Evolutionary conservation across 2,329 filamentous ascomycete species (phyloP).

Genomic region (Rasamsonia emersonii): DNA sequence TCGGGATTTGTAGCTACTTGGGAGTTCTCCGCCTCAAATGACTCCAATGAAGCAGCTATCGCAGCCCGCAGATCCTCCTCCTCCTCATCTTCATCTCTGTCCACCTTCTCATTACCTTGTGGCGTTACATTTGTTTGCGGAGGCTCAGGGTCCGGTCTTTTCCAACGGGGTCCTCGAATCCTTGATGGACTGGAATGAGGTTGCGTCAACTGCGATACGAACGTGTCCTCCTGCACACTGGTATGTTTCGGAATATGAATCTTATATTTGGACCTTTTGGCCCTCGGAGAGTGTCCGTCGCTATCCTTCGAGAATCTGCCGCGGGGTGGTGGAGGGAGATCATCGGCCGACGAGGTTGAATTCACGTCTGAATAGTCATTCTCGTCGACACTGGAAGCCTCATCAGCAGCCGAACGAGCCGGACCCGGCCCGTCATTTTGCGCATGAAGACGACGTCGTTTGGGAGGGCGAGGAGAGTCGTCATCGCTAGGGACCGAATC

Average conservation of each 20-base stretch:
- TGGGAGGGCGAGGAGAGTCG: slow-evolving; percentile 19
- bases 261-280: slow-evolving; percentile 25
- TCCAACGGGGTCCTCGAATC: slow-evolving; percentile 45
- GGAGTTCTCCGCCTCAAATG: slow-evolving; percentile 28
- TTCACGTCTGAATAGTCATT: neutral
- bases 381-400: neutral
- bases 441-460: slow-evolving; percentile 23
- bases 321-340: slow-evolving; percentile 11
- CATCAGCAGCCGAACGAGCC: neutral
- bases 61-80: slow-evolving; percentile 22
- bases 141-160: slow-evolving; percentile 30
- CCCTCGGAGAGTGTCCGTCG: slow-evolving; percentile 10
- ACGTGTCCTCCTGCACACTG: slow-evolving; percentile 34
- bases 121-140: slow-evolving; percentile 6
- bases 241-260: slow-evolving; percentile 34
- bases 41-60: slow-evolving; percentile 30
- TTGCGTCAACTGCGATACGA: slow-evolving; percentile 41
- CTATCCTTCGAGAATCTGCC: slow-evolving; percentile 11
- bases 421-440: too few species aligned
- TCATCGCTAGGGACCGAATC: too few species aligned
- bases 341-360: slow-evolving; percentile 5
- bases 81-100: slow-evolving; percentile 3
- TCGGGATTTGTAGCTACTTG: too few species aligned
- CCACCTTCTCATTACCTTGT: neutral
- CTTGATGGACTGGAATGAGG: slow-evolving; percentile 43